Evolutionary conservation across 164 flowering plant species (phyloP).

Genomic region (Piper longum): DNA sequence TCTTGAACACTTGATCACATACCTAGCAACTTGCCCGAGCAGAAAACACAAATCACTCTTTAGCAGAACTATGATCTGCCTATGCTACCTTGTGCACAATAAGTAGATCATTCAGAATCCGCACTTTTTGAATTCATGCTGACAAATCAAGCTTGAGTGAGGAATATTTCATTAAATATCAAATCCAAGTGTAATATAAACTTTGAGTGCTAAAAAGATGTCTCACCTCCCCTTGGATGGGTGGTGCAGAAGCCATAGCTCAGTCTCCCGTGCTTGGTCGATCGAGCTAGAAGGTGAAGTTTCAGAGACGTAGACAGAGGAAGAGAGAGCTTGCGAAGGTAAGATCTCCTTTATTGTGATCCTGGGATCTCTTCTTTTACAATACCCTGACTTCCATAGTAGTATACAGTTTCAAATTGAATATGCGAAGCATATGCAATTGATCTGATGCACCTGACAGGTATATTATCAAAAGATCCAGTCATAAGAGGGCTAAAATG

Average conservation of each 20-base stretch:
- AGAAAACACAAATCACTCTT: too few species aligned
- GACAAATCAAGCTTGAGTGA: too few species aligned
- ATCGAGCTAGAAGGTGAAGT: not conserved
- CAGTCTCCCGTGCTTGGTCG: not conserved
- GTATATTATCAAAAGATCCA: not conserved
- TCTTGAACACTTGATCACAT: too few species aligned
- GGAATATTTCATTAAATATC: too few species aligned
- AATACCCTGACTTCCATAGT: not conserved
- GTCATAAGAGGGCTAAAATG: not conserved
- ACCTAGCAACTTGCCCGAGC: too few species aligned
- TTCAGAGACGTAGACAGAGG: not conserved
- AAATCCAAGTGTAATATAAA: too few species aligned
- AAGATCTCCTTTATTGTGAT: not conserved
- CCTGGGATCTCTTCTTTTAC: not conserved
- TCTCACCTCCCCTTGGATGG: not conserved
- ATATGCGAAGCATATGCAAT: too few species aligned
- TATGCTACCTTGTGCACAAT: too few species aligned
- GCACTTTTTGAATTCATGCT: too few species aligned
- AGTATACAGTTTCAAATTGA: not conserved
- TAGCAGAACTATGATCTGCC: too few species aligned
- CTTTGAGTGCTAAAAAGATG: not conserved
- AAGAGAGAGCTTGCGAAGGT: not conserved
- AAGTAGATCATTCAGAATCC: too few species aligned
- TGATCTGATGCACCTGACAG: not conserved
- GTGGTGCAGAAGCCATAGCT: not conserved